Evolutionary conservation across 2,329 filamentous ascomycete species (phyloP).

Genomic region (Diaporthe vexans): DNA sequence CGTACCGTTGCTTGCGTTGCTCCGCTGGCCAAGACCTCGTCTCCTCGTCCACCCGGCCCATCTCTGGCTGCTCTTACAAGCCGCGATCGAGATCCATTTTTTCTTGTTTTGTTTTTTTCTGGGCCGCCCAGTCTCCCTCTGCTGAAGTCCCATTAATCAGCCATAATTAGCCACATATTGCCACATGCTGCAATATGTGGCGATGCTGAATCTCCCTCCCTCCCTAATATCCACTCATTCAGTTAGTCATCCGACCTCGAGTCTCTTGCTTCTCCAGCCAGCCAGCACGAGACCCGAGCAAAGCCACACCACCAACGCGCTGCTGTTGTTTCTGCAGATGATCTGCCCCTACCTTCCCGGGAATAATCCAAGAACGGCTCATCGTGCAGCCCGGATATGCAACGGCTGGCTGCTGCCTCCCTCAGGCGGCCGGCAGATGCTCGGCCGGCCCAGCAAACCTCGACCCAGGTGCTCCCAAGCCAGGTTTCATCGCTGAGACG

Average conservation of each 20-base stretch:
- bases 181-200: neutral
- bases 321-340: neutral
- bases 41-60: neutral
- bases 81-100: constrained; percentile 29
- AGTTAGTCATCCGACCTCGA: neutral
- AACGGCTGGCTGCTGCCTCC: constrained; percentile 6
- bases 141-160: neutral
- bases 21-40: neutral
- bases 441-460: neutral
- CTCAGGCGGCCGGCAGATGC: neutral
- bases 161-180: constrained; percentile 10
- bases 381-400: neutral
- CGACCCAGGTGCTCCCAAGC: neutral
- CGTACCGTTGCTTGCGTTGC: neutral
- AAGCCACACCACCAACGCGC: constrained; percentile 1
- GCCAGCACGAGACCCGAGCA: constrained; percentile 2
- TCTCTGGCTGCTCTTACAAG: constrained; percentile 5
- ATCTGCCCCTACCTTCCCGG: no score
- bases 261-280: neutral
- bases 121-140: neutral
- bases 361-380: neutral
- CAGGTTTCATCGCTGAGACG: neutral
- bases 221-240: neutral
- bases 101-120: neutral
- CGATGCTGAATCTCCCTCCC: neutral